These are phyloP conservation scores for Trichoderma cornu-damae DNA, from an alignment of 2,329 filamentous ascomycete species.

Conservation along the genomic window DNA sequence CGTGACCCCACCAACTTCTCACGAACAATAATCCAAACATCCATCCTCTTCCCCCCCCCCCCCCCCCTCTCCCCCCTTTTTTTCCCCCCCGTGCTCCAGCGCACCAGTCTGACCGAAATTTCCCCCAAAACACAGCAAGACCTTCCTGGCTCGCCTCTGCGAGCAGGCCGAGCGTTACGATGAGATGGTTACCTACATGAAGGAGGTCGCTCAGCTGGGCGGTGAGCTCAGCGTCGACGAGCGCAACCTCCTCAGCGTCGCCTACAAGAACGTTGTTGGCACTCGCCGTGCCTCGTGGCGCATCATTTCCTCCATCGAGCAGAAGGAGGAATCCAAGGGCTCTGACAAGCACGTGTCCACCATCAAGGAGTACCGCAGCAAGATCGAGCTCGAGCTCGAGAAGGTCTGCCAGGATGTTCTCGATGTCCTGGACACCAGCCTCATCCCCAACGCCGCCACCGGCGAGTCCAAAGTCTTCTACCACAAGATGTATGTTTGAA, in stretches of 20 bases:
- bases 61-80: neutral
- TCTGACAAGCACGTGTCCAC: conserved; percentile 88
- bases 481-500: conserved; percentile 93
- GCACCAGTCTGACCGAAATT: conserved; percentile 15
- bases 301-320: conserved; percentile 99
- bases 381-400: conserved; percentile 97
- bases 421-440: conserved; percentile 83
- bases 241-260: conserved; percentile 96
- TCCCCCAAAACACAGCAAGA: conserved; percentile 65
- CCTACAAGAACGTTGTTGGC: conserved; percentile 99
- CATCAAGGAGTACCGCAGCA: conserved; percentile 96
- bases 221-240: conserved; percentile 88
- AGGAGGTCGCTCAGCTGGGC: conserved; percentile 92
- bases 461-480: conserved; percentile 99
- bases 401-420: conserved; percentile 98
- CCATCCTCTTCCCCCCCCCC: too few species aligned
- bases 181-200: conserved; percentile 99
- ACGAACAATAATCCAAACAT: conserved; percentile 15
- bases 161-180: conserved; percentile 99
- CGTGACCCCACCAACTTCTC: conserved; percentile 19
- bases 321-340: conserved; percentile 99
- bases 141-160: conserved; percentile 98
- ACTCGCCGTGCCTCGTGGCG: conserved; percentile 98
- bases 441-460: conserved; percentile 92
- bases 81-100: neutral